These are phyloP conservation scores for Conringia planisiliqua DNA, from an alignment of 345 rosid genomes.

Conservation along the genomic window DNA sequence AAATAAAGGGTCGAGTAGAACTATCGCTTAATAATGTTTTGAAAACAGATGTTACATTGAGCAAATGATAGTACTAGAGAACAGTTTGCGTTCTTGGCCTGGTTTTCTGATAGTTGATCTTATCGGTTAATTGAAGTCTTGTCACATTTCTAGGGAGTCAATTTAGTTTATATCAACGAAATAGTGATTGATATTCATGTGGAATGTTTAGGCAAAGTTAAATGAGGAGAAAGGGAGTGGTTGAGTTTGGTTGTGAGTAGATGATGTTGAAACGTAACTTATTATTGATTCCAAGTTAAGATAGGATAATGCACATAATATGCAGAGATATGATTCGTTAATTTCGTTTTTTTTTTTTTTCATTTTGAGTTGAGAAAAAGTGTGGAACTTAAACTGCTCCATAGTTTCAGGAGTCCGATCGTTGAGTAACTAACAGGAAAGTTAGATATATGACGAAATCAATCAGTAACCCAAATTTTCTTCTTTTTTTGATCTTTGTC, in stretches of 20 bases:
- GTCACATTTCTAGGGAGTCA: neutral
- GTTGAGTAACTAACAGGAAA: conserved; percentile 12
- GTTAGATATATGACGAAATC: conserved; percentile 16
- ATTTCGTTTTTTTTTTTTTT: neutral
- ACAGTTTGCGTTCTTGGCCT: neutral
- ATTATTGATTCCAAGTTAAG: neutral
- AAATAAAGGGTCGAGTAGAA: conserved; percentile 19
- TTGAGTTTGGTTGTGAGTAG: conserved; percentile 16
- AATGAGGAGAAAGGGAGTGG: conserved; percentile 5
- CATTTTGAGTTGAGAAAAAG: neutral
- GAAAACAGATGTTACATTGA: neutral
- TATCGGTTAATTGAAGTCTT: neutral
- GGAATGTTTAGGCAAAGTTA: conserved; percentile 11
- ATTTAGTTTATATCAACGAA: neutral
- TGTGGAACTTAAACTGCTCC: conserved; percentile 16
- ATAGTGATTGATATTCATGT: conserved; percentile 1
- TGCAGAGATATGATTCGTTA: neutral
- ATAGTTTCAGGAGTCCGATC: neutral
- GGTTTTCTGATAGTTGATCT: neutral
- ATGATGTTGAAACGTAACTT: conserved; percentile 21
- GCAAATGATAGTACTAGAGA: neutral
- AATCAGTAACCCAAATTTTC: neutral
- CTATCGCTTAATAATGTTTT: conserved; percentile 3
- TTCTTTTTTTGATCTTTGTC: neutral
- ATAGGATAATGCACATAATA: neutral